Evolutionary conservation across 306 rosid species (phyloP).

Genomic region (Medicago lupulina): DNA sequence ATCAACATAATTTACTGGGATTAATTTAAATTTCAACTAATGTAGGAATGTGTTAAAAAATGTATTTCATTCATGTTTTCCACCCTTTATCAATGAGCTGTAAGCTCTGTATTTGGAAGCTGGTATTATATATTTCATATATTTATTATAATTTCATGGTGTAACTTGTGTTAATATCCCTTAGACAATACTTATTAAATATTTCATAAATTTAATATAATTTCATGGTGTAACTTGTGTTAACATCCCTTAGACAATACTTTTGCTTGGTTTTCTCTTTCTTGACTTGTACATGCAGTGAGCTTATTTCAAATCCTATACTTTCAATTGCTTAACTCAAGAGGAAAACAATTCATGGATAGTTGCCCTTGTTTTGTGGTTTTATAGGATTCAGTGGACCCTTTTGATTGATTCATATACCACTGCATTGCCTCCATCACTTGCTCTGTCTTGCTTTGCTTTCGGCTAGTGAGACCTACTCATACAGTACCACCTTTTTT

Average conservation of each 20-base stretch:
- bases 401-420: background rate
- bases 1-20: background rate
- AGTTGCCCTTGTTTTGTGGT: conserved; percentile 1
- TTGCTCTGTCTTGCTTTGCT: conserved; percentile 41
- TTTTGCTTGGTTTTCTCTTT: background rate
- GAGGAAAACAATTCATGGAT: background rate
- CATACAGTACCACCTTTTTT: conserved; percentile 54
- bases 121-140: background rate
- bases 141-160: too few species aligned
- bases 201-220: too few species aligned
- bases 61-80: background rate
- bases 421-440: background rate
- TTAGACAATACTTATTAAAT: background rate
- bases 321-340: conserved; percentile 1
- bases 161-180: too few species aligned
- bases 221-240: too few species aligned
- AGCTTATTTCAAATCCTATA: background rate
- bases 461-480: conserved; percentile 59
- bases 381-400: background rate
- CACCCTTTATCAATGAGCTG: background rate
- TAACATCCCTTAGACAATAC: background rate
- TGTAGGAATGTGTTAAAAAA: background rate
- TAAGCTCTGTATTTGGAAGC: background rate
- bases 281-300: background rate
- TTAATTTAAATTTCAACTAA: background rate